Evolutionary conservation across 2,329 filamentous ascomycete species (phyloP).

Genomic region (Herpomyces periplanetae): DNA sequence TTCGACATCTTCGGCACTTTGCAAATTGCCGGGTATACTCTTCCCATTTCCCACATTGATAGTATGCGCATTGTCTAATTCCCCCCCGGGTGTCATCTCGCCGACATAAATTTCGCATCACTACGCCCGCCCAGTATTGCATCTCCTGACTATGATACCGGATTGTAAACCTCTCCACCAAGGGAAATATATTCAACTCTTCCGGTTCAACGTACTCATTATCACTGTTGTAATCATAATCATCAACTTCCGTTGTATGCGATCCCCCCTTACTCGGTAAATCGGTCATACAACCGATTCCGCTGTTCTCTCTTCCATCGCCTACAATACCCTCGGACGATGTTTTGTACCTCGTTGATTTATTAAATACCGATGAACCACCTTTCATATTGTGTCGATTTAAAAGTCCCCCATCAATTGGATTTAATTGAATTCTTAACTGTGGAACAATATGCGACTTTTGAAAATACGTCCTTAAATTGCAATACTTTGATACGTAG

Average conservation of each 20-base stretch:
- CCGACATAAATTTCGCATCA: conserved; percentile 91
- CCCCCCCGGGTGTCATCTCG: conserved; percentile 84
- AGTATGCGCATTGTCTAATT: conserved; percentile 87
- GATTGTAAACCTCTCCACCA: conserved; percentile 93
- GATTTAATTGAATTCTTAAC: conserved; percentile 54
- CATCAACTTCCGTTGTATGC: conserved; percentile 8
- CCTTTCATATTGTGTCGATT: too few relatives aligned
- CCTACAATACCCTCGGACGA: not conserved
- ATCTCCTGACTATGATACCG: conserved; percentile 40
- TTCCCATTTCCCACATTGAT: conserved; percentile 93
- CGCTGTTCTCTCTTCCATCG: not conserved
- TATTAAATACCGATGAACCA: too few relatives aligned
- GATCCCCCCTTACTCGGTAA: conserved; percentile 6
- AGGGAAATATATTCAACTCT: conserved; percentile 87
- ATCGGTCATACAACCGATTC: conserved; percentile 10
- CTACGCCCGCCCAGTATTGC: conserved; percentile 97
- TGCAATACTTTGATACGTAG: conserved; percentile 96
- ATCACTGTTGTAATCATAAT: conserved; percentile 21
- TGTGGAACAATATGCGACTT: conserved; percentile 67
- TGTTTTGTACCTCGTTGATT: not conserved
- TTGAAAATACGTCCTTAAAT: conserved; percentile 76
- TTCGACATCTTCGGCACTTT: conserved; percentile 73
- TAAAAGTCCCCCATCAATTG: conserved; percentile 13
- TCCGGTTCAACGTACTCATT: conserved; percentile 71
- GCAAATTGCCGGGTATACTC: conserved; percentile 85